Conservation (phyloP, 495 filamentous ascomycete genomes). For the Sphaerosporella brunnea region DNA sequence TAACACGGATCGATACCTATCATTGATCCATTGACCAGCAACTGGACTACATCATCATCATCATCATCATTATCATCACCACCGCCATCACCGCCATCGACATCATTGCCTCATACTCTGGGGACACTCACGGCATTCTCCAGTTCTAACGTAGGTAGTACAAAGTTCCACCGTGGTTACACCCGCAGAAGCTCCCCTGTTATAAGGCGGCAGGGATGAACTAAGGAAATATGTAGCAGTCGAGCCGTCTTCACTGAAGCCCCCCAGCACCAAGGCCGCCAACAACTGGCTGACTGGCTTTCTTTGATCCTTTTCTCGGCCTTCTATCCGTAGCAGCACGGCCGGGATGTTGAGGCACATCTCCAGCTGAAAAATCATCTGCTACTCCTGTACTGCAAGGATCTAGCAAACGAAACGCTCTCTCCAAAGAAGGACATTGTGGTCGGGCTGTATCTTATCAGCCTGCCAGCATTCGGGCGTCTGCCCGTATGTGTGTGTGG, state of each 20-base stretch:
- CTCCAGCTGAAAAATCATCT: background rate
- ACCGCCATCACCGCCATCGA: background rate
- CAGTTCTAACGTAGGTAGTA: background rate
- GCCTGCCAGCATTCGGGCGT: no score
- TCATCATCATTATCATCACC: no score
- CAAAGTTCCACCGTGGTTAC: background rate
- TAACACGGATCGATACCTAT: background rate
- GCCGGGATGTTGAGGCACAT: conserved; percentile 12
- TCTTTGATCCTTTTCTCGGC: background rate
- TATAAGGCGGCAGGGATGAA: conserved; percentile 1
- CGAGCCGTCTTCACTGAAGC: background rate
- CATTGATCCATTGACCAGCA: no score
- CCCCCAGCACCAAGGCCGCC: background rate
- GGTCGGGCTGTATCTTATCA: no score
- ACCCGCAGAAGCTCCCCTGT: conserved; percentile 1
- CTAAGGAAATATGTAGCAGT: background rate
- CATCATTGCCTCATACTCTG: background rate
- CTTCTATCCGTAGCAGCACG: conserved; percentile 13
- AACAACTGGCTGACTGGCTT: background rate
- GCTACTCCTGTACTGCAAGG: no score
- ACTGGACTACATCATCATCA: no score
- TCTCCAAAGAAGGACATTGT: no score
- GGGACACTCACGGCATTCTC: background rate
- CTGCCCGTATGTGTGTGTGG: no score
- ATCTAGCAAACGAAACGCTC: no score